Evolutionary conservation across 1,139 yeast species (phyloP), one percentile per base, ranked within the genome.

Genomic region (Yamadazyma atmosphaerica): DNA sequence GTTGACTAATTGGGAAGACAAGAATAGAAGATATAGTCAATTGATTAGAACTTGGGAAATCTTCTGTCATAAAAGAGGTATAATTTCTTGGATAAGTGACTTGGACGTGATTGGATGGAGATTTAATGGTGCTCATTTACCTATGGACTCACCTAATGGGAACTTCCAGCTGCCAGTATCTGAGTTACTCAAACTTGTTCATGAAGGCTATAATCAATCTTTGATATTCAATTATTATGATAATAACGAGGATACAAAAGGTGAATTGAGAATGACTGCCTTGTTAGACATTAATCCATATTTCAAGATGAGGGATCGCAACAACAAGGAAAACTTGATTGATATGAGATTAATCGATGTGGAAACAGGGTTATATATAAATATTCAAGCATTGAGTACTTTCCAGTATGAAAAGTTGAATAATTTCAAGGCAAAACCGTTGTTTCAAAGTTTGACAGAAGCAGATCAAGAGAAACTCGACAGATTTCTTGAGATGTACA

Each of bases 291-390:
- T 68, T 39, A 65, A 67, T 1, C 54, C 72, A 4, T 65, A 54
- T 39, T 60, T 70, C 26, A 56, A 63, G 14, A 54, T 59, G 37
- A 53, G 76, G 39, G 58, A 51, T 21, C 54, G 60, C 38, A 68
- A 66, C 17, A 67, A 66, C 42, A 70, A 69, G 3, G 58, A 56
- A 30, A 87, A 86, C 56, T 77, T 83, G 41, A 83, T 86, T 42
- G 96, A 86, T 63, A 94, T 90, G 0, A 70, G 95, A 42, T 83
- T 86, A 50, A 78, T 86, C 43, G 95, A 87, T 58, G 65, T 81
- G 7, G 84, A 82, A 44, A 76, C 86, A 7, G 96, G 95, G 1
- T 58, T 81, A 37, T 86, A 81, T 54, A 72, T 87, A 38, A 95
- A 86, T 57, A 72, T 79, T 23, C 75, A 81, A 2, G 83, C 77